Evolutionary conservation across 1,139 yeast species (phyloP).

Genomic region (Candida glucosophila): DNA sequence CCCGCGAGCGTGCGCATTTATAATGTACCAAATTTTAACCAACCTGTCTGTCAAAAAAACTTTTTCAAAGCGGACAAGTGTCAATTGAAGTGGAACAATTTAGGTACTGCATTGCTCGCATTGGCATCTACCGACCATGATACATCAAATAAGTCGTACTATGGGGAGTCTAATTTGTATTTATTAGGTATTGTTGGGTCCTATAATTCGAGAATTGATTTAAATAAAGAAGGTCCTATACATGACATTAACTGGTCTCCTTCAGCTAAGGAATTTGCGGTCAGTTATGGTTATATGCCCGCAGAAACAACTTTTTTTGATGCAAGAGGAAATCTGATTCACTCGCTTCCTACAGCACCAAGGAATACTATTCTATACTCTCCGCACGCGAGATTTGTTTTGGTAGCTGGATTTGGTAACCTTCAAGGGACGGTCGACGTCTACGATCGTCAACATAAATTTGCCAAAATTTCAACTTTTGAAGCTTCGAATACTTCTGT

Average conservation of each 20-base stretch:
- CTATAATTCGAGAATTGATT: conserved; percentile 79
- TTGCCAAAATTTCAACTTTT: conserved; percentile 68
- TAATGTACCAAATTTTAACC: conserved; percentile 64
- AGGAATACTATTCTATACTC: conserved; percentile 87
- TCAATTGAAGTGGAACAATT: conserved; percentile 83
- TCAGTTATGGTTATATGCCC: conserved; percentile 96
- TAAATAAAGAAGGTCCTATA: conserved; percentile 91
- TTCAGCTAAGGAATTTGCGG: conserved; percentile 93
- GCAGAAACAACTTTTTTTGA: conserved; percentile 93
- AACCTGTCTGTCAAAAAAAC: conserved; percentile 78
- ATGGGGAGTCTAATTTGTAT: conserved; percentile 92
- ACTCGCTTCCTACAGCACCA: conserved; percentile 78
- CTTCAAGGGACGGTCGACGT: conserved; percentile 95
- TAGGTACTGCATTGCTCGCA: conserved; percentile 91
- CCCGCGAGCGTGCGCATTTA: conserved; percentile 87
- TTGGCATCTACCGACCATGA: conserved; percentile 95
- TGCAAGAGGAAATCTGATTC: conserved; percentile 83
- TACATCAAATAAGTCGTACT: conserved; percentile 85
- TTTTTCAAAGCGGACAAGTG: conserved; percentile 96
- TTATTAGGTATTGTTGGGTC: conserved; percentile 88
- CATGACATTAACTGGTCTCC: conserved; percentile 99
- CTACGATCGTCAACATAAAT: conserved; percentile 86
- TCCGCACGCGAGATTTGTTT: conserved; percentile 85
- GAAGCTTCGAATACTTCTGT: conserved; percentile 92
- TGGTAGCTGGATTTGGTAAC: conserved; percentile 97